Evolutionary conservation across 139 green algal genomes (phyloP).

Genomic region (Chlamydomonas asymmetrica): DNA sequence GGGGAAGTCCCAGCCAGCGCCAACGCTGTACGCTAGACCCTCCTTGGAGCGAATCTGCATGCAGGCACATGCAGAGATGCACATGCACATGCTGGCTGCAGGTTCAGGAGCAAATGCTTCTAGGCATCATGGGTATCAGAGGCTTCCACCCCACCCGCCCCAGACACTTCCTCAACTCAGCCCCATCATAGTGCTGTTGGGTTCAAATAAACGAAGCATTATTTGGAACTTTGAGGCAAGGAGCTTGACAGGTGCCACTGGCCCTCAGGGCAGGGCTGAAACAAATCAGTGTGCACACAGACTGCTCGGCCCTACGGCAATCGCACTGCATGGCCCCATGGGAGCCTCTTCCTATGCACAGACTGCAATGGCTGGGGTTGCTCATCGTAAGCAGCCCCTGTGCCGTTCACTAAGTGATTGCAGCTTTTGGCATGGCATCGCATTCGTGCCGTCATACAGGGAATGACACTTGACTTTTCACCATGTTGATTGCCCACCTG

Average conservation of each 20-base stretch:
- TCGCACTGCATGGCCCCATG: no score
- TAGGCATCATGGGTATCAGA: no score
- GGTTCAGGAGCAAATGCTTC: no score
- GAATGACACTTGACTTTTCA: neutral
- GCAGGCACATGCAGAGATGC: neutral
- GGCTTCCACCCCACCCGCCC: no score
- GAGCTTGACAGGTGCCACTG: no score
- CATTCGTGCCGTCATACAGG: no score
- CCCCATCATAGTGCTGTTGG: neutral
- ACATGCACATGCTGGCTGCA: no score
- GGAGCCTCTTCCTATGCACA: neutral
- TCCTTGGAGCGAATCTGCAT: conserved; percentile 63
- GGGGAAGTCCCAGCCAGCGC: conserved; percentile 65
- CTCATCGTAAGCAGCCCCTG: neutral
- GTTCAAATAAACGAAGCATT: neutral
- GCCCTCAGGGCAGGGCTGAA: no score
- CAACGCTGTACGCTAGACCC: conserved; percentile 79
- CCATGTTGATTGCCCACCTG: conserved; percentile 25
- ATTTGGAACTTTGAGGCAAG: neutral
- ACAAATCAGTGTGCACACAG: no score
- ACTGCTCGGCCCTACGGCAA: no score
- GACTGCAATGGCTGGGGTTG: neutral
- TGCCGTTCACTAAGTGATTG: neutral
- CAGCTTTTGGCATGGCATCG: no score
- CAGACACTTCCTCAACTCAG: no score